Evolutionary conservation across 177 flowering plant species (phyloP).

Genomic region (Vitis hybrid): DNA sequence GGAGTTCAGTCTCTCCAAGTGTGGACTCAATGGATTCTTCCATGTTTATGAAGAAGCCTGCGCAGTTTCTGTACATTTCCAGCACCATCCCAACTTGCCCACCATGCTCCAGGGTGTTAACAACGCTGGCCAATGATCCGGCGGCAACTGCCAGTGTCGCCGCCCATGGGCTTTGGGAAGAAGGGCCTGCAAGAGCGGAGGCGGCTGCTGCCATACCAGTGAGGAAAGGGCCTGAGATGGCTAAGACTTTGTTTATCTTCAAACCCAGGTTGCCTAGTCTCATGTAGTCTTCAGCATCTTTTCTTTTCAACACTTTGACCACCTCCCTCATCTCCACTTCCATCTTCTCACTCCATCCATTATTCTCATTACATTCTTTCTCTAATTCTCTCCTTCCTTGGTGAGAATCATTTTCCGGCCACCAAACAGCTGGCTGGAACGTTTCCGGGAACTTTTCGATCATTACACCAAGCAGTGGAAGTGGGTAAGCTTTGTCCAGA

Average conservation of each 20-base stretch:
- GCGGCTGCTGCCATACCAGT: conserved; percentile 45
- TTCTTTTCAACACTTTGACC: conserved; percentile 29
- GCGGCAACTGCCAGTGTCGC: conserved; percentile 24
- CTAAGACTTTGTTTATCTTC: conserved; percentile 43
- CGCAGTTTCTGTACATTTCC: conserved; percentile 53
- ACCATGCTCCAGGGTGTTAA: conserved; percentile 54
- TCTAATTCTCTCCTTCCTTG: background rate
- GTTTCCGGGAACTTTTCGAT: conserved; percentile 46
- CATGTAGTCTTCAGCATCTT: conserved; percentile 48
- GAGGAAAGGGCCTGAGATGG: conserved; percentile 45
- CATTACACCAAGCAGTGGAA: conserved; percentile 51
- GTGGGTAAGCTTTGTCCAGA: conserved; percentile 55
- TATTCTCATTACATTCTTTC: background rate
- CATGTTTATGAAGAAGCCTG: conserved; percentile 35
- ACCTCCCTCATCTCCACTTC: conserved; percentile 51
- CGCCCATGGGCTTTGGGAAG: conserved; percentile 22
- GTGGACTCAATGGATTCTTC: conserved; percentile 35
- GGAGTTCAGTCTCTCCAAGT: conserved; percentile 21
- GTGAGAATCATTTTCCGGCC: conserved; percentile 29
- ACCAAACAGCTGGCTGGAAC: conserved; percentile 54
- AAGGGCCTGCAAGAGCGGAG: conserved; percentile 28
- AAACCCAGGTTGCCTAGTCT: conserved; percentile 42
- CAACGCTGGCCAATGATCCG: conserved; percentile 37
- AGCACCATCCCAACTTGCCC: conserved; percentile 68
- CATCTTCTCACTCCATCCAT: conserved; percentile 49